A percentile compares a stretch with the other conserved stretches of the same genome.
Conservation (phyloP, 768 basidiomycete species). For the Mycena rebaudengoi region DNA sequence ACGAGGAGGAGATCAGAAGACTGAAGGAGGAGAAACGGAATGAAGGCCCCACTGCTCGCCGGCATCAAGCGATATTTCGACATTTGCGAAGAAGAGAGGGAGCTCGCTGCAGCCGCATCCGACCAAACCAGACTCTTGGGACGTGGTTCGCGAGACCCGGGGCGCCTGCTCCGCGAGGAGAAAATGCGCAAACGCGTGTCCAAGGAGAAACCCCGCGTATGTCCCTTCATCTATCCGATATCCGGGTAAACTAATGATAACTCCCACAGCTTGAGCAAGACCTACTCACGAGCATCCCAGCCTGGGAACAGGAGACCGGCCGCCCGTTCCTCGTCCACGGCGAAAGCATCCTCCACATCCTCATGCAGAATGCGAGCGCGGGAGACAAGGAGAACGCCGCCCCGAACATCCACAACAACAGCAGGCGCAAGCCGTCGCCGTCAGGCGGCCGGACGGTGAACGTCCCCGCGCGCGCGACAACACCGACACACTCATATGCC, state of each 20-base stretch:
- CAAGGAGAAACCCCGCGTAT: conserved; percentile 91
- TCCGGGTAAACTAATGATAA: not conserved
- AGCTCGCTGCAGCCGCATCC: conserved; percentile 80
- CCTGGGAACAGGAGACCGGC: conserved; percentile 84
- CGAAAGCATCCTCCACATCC: conserved; percentile 77
- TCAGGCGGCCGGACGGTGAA: conserved; percentile 52
- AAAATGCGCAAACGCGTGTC: conserved; percentile 95
- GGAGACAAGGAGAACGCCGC: conserved; percentile 77
- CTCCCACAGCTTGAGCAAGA: conserved; percentile 83
- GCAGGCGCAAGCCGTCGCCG: conserved; percentile 59
- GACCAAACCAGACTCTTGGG: conserved; percentile 87
- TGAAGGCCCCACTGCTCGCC: conserved; percentile 79
- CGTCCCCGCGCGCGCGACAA: conserved; percentile 67
- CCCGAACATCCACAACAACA: not conserved
- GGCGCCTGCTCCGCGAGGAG: conserved; percentile 89
- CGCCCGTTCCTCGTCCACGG: conserved; percentile 88
- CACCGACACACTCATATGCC: conserved; percentile 54
- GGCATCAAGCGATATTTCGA: conserved; percentile 89
- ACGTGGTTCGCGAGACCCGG: conserved; percentile 84
- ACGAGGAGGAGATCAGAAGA: conserved; percentile 84
- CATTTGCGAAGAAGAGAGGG: conserved; percentile 89
- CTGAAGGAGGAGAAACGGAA: conserved; percentile 85
- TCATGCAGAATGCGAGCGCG: conserved; percentile 77
- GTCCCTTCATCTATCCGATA: conserved; percentile 33
- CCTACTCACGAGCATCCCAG: conserved; percentile 76